Evolutionary conservation across 768 basidiomycete genomes (phyloP).

Genomic region (Leccinum uliginosum): DNA sequence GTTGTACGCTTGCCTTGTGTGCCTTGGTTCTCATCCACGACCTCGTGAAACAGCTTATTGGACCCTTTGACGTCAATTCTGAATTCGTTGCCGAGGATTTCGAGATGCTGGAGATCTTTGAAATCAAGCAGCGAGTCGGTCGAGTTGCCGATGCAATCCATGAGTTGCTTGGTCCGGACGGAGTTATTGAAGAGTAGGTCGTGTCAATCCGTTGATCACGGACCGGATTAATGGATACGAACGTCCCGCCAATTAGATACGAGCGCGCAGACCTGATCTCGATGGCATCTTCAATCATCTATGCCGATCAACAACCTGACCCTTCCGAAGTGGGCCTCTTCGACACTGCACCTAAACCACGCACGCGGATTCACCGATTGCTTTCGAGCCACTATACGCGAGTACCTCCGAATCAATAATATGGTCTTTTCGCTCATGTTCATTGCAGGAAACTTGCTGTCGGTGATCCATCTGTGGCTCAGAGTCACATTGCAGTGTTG

Average conservation of each 20-base stretch:
- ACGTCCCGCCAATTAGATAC: constrained; percentile 34
- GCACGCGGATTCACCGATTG: constrained; percentile 56
- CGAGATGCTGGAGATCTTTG: constrained; percentile 64
- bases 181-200: constrained; percentile 41
- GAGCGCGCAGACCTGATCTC: constrained; percentile 58
- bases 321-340: constrained; percentile 71
- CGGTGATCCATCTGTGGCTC: constrained; percentile 64
- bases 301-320: constrained; percentile 67
- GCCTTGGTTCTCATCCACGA: constrained; percentile 1
- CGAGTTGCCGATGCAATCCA: constrained; percentile 66
- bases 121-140: constrained; percentile 63
- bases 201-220: not conserved
- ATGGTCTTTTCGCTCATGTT: not conserved
- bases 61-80: constrained; percentile 51
- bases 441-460: constrained; percentile 56
- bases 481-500: constrained; percentile 67
- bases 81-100: constrained; percentile 74
- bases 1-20: constrained; percentile 21
- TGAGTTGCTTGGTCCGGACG: constrained; percentile 40
- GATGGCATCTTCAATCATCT: constrained; percentile 66
- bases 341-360: constrained; percentile 55
- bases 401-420: constrained; percentile 21
- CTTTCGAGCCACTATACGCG: constrained; percentile 66
- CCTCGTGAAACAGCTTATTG: constrained; percentile 55
- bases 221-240: not conserved